Base-by-base conservation (phyloP, 2,329 filamentous ascomycete genomes). In the Trichoderma koningii region DNA sequence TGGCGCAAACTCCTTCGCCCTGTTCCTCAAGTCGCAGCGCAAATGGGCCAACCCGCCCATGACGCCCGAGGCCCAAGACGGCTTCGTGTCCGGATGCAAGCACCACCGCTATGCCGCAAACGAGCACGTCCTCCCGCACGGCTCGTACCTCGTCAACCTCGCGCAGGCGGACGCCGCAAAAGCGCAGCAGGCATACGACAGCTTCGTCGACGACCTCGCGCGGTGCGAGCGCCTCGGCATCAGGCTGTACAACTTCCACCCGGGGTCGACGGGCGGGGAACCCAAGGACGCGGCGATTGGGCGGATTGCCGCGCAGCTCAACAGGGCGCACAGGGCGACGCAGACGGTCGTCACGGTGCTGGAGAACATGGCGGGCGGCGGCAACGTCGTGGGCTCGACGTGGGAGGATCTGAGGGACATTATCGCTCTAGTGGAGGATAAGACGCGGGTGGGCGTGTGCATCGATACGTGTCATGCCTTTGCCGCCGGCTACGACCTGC, bases 401-500 rank as follows among this genome's bases (percentile, higher is more conserved):
- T 96, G 97, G 75, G 88, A 93, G 74, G 94, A 99, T 71, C 83
- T 99, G 53, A 84, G 89, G 14, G 90, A 93, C 72, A 91, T 97
- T 68, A 96, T 99, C 70, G 84, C 84, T 15, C 82, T 87, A 9
- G 86, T 98, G 26, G 85, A 93, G 23, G 87, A 96, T 75, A 96
- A 97, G 79, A 76, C 81, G 50, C 87, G 95, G 38, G 89, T 99
- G 2, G 95, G 94, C 52, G 93, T 99, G 19, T 99, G 95, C 76
- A 87, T 99, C 64, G 95, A 99, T 75, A 99, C 95, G 0, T 99
- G 95, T 78, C 95, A 99, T 77, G 88, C 93, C 66, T 98, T 98
- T 76, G 94, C 94, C 0, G 93, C 92, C 0, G 95, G 95, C 6
- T 95, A 98, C 75, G 95, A 99, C 75, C 78, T 99, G 38, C 87